phyloP scores from a whole-genome alignment of 148 eudicot species.

The Rheum nobile region DNA sequence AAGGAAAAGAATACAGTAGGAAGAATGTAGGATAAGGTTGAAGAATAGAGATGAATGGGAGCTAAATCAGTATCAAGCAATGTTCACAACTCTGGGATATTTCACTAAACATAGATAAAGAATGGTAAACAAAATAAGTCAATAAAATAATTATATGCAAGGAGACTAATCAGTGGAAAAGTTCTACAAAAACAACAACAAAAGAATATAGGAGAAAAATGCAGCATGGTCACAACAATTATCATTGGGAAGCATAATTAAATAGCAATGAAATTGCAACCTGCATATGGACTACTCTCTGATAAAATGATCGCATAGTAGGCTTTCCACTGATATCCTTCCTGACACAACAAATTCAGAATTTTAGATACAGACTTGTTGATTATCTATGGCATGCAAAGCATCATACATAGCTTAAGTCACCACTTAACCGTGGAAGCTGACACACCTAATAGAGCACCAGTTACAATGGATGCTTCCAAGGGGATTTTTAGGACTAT shows the following conservation, averaged over 20 bases:
- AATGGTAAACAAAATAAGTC: neutral
- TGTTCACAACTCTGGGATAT: neutral
- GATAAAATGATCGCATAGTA: constrained; percentile 57
- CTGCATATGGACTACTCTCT: constrained; percentile 70
- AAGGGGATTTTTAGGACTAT: neutral
- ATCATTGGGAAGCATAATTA: neutral
- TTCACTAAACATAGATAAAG: neutral
- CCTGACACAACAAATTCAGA: constrained; percentile 31
- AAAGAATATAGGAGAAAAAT: neutral
- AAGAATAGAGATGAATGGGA: no score
- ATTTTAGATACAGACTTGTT: neutral
- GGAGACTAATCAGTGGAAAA: neutral
- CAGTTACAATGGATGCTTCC: neutral
- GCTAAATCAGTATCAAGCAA: neutral
- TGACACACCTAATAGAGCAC: neutral
- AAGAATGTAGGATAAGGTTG: neutral
- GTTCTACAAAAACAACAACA: neutral
- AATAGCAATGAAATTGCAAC: constrained; percentile 17
- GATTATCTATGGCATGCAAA: neutral
- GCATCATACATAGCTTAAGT: neutral
- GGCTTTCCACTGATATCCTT: constrained; percentile 57
- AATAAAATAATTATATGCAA: neutral
- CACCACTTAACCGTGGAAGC: neutral
- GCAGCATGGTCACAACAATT: neutral
- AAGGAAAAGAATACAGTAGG: neutral